Evolutionary conservation across 2,329 filamentous ascomycete genomes (phyloP).

Genomic region (Chaetomiaceae sp.): DNA sequence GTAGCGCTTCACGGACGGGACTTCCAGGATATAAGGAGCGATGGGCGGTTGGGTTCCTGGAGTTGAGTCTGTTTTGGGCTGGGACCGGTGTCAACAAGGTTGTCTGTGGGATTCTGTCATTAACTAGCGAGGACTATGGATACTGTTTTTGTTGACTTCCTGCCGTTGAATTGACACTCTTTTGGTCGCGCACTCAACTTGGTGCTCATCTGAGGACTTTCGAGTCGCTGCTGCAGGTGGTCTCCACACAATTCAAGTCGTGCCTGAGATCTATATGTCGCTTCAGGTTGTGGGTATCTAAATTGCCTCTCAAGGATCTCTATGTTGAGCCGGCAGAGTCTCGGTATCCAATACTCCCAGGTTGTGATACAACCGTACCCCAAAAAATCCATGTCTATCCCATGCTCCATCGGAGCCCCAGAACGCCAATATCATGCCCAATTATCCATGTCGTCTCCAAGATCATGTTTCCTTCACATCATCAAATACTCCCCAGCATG

Average conservation of each 20-base stretch:
- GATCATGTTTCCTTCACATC: background rate
- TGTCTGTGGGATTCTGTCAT: background rate
- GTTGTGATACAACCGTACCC: too few species aligned
- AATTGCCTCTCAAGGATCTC: background rate
- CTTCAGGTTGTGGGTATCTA: conserved; percentile 2
- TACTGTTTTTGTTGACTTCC: background rate
- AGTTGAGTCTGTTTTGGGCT: too few species aligned
- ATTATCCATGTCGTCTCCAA: background rate
- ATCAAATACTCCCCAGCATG: background rate
- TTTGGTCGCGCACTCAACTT: background rate
- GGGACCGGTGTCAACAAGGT: too few species aligned
- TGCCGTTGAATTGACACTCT: background rate
- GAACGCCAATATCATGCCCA: conserved; percentile 6
- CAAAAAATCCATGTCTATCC: conserved; percentile 4
- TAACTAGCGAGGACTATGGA: background rate
- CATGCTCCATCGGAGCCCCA: background rate
- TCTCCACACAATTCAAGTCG: too few species aligned
- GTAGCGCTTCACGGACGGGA: too few species aligned
- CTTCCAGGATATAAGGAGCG: too few species aligned
- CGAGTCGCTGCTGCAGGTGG: too few species aligned
- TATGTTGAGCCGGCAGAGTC: background rate
- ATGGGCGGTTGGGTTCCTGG: too few species aligned
- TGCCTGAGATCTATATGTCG: background rate
- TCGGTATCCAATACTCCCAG: background rate
- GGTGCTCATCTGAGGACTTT: too few species aligned